Evolutionary conservation across 2,329 filamentous ascomycete species (phyloP).

Genomic region (Xylaria sp.): DNA sequence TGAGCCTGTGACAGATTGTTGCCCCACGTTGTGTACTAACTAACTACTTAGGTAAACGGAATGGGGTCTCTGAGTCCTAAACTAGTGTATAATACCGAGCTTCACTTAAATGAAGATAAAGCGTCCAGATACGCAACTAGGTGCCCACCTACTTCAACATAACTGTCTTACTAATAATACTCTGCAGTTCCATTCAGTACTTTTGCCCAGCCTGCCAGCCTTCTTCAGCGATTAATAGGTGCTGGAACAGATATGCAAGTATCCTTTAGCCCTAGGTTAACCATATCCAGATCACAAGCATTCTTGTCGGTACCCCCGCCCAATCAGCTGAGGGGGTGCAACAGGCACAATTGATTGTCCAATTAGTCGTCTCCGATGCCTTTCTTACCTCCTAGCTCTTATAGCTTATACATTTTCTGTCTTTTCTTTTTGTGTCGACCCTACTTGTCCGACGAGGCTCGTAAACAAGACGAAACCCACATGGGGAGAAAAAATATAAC

Average conservation of each 20-base stretch:
- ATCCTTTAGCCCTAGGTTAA: constrained; percentile 3
- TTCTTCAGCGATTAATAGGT: constrained; percentile 10
- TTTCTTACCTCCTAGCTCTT: not conserved
- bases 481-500: constrained; percentile 6
- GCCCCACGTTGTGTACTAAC: constrained; percentile 5
- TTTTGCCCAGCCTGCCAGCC: not conserved
- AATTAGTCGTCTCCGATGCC: not conserved
- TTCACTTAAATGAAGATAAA: constrained; percentile 17
- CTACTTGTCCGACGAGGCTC: not conserved
- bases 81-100: not conserved
- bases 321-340: not conserved
- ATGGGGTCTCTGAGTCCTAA: constrained; percentile 3
- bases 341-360: not conserved
- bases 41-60: constrained; percentile 2
- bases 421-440: not conserved
- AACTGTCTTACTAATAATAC: constrained; percentile 2
- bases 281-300: not conserved
- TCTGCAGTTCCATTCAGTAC: constrained; percentile 8
- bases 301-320: not conserved
- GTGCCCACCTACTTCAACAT: not conserved
- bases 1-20: constrained; percentile 24
- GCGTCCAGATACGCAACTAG: not conserved
- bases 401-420: no score
- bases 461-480: constrained; percentile 1
- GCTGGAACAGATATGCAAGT: constrained; percentile 4